Evolutionary conservation across 2,329 filamentous ascomycete species (phyloP).

Genomic region (Pezicula carpinea): DNA sequence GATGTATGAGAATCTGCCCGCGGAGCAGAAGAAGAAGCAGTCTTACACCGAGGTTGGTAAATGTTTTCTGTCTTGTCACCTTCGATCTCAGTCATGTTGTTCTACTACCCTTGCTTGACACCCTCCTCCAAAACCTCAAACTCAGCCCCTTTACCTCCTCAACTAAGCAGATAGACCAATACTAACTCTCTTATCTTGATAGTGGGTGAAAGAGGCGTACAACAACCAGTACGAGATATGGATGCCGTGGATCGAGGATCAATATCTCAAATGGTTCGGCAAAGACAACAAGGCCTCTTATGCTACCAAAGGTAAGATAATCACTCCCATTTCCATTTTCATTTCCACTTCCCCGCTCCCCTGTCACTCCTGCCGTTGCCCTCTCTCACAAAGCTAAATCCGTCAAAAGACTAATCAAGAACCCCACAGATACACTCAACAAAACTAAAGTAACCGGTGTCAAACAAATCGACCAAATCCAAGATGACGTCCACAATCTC

Average conservation of each 20-base stretch:
- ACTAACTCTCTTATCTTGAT: too few species aligned
- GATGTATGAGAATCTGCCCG: conserved; percentile 13
- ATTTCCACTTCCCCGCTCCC: background rate
- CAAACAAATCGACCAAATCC: conserved; percentile 61
- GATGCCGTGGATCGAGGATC: conserved; percentile 73
- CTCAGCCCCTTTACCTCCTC: too few species aligned
- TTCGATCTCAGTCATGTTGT: too few species aligned
- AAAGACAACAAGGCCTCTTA: conserved; percentile 76
- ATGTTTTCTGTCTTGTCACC: too few species aligned
- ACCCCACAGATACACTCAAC: conserved; percentile 53
- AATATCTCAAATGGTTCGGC: conserved; percentile 63
- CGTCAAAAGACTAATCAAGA: conserved; percentile 3
- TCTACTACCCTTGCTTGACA: too few species aligned
- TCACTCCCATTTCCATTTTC: background rate
- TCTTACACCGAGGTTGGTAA: conserved; percentile 35
- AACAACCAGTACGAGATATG: conserved; percentile 69
- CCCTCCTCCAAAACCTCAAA: too few species aligned
- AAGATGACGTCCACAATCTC: conserved; percentile 61
- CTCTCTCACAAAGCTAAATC: background rate
- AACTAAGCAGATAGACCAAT: too few species aligned
- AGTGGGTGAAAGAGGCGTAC: conserved; percentile 58
- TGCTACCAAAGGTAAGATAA: conserved; percentile 53
- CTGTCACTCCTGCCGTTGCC: background rate
- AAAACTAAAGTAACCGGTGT: conserved; percentile 67
- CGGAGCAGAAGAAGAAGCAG: conserved; percentile 17